Evolutionary conservation across 805 yeast species (phyloP).

Genomic region (Cyberlindnera samutprakarnensis): DNA sequence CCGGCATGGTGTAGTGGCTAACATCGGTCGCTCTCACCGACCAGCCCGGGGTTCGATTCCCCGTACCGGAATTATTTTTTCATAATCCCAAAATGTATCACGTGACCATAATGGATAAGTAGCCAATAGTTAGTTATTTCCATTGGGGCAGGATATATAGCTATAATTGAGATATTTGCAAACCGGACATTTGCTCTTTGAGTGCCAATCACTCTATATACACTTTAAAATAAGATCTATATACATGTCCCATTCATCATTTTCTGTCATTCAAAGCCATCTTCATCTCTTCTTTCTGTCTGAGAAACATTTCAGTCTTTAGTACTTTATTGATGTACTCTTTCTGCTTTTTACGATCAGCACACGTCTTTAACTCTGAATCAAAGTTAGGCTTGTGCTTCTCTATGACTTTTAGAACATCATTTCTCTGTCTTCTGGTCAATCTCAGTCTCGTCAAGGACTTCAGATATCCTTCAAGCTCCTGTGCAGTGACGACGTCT

Average conservation of each 20-base stretch:
- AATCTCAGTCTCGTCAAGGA: constrained; percentile 19
- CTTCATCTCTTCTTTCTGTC: constrained; percentile 14
- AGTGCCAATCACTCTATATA: too few relatives aligned
- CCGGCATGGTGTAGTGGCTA: too few relatives aligned
- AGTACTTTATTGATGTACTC: constrained; percentile 7
- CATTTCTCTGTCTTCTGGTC: constrained; percentile 10
- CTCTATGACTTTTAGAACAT: constrained; percentile 6
- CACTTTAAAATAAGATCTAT: neutral
- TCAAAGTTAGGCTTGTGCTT: constrained; percentile 8
- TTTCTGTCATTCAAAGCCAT: constrained; percentile 5
- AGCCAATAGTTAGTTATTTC: too few relatives aligned
- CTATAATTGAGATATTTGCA: too few relatives aligned
- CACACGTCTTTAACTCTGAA: constrained; percentile 6
- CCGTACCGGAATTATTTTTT: constrained; percentile 24
- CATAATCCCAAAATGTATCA: too few relatives aligned
- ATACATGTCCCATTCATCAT: constrained; percentile 1
- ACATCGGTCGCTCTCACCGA: constrained; percentile 28
- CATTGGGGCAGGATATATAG: too few relatives aligned
- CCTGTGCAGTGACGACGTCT: constrained; percentile 10
- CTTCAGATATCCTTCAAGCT: constrained; percentile 17
- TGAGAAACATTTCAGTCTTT: constrained; percentile 8
- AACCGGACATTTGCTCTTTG: too few relatives aligned
- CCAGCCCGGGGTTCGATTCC: constrained; percentile 28
- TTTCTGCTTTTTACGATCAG: constrained; percentile 3
- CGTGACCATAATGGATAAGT: too few relatives aligned